Evolutionary conservation across 1,284 basidiomycete species (phyloP).

Genomic region (Leccinum solheimii): DNA sequence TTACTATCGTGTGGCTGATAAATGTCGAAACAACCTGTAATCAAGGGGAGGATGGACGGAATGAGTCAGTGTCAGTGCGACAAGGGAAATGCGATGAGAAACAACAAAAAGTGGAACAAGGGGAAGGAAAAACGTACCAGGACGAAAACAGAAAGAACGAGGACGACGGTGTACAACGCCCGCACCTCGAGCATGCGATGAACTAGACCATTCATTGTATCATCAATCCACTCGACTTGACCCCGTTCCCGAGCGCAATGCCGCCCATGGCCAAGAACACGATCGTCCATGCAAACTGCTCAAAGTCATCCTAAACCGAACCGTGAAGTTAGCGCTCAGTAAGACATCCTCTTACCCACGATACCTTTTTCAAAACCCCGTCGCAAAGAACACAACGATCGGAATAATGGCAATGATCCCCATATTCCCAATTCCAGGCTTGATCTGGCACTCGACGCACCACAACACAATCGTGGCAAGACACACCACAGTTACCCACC

Average conservation of each 20-base stretch:
- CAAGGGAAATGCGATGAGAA: neutral
- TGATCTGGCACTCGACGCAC: too few species aligned
- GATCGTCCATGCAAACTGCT: conserved; percentile 40
- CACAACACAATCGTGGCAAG: too few species aligned
- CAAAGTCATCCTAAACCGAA: too few species aligned
- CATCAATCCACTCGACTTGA: conserved; percentile 88
- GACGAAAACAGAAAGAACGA: conserved; percentile 83
- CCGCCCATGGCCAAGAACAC: conserved; percentile 99
- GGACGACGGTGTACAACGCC: conserved; percentile 78
- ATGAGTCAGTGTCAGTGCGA: conserved; percentile 9
- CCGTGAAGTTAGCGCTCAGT: too few species aligned
- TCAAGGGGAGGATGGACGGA: too few species aligned
- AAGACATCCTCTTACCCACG: too few species aligned
- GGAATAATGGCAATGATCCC: too few species aligned
- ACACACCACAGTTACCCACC: too few species aligned
- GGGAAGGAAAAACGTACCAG: conserved; percentile 60
- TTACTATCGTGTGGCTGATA: conserved; percentile 96
- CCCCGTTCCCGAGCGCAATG: conserved; percentile 93
- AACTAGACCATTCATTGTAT: conserved; percentile 73
- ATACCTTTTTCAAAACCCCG: too few species aligned
- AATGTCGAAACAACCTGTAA: conserved; percentile 78
- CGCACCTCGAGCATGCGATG: conserved; percentile 70
- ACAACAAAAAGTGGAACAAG: neutral
- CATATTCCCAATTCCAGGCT: too few species aligned
- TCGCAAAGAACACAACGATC: too few species aligned